Conservation (phyloP, 108 stramenopile species). For the Skeletonema grethae region DNA sequence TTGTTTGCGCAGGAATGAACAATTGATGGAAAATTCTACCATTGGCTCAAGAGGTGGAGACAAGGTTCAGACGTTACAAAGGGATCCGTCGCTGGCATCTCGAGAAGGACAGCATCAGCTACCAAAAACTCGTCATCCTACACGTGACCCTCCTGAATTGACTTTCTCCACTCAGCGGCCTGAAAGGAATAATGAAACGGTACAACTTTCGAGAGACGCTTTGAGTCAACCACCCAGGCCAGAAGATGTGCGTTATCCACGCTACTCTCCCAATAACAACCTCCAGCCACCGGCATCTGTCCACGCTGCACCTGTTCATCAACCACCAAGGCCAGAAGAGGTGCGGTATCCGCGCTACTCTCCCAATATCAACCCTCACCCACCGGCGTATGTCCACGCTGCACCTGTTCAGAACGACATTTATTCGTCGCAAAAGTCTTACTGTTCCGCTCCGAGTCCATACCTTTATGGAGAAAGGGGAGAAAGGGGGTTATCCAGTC, state of each 20-base stretch:
- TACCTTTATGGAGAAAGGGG: background rate
- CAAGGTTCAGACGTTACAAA: background rate
- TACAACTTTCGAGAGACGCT: background rate
- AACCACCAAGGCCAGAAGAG: background rate
- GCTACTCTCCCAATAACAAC: background rate
- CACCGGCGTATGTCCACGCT: background rate
- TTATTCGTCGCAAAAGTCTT: background rate
- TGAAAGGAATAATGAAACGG: background rate
- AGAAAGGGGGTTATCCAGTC: constrained; percentile 1
- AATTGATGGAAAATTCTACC: background rate
- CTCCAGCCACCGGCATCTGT: background rate
- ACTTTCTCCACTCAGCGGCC: background rate
- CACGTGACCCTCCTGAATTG: background rate
- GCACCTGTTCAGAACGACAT: background rate
- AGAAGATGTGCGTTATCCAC: background rate
- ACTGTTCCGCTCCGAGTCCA: background rate
- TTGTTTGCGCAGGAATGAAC: background rate
- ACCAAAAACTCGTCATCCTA: background rate
- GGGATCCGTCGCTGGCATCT: background rate
- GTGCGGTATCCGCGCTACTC: background rate
- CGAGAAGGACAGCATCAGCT: background rate
- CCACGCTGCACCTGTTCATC: background rate
- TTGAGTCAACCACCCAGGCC: constrained; percentile 2
- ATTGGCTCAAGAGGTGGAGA: background rate
- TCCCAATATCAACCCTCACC: background rate